A percentile compares a stretch with the other conserved stretches of the same genome.
phyloP scores from a whole-genome alignment of 768 basidiomycete genomes.

The Psilocybe cubensis region DNA sequence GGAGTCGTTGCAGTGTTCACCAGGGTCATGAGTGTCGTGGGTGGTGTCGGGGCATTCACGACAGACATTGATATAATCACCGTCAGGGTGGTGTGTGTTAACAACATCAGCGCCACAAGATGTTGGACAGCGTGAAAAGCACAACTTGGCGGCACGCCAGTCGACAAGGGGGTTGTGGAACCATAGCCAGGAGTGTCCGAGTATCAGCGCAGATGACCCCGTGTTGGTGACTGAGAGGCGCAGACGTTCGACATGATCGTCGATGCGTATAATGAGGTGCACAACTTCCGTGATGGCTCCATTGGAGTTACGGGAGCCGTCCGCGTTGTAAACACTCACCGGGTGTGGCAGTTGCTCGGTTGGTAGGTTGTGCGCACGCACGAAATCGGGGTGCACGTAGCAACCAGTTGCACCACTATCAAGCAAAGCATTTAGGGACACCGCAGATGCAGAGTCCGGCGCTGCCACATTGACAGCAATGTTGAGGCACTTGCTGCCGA shows the following conservation, averaged over 20 bases:
- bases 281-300: conserved; percentile 22
- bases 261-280: conserved; percentile 18
- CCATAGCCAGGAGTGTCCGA: conserved; percentile 25
- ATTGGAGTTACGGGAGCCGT: conserved; percentile 18
- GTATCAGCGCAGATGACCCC: conserved; percentile 18
- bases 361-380: background rate
- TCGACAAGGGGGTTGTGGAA: conserved; percentile 25
- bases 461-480: too few relatives aligned
- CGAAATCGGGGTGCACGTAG: conserved; percentile 6
- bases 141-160: conserved; percentile 10
- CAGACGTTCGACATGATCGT: conserved; percentile 21
- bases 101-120: background rate
- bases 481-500: background rate
- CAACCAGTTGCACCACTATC: conserved; percentile 17
- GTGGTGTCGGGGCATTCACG: too few relatives aligned
- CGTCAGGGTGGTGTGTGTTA: too few relatives aligned
- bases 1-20: too few relatives aligned
- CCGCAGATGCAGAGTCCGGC: too few relatives aligned
- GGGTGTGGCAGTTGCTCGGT: conserved; percentile 12
- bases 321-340: too few relatives aligned
- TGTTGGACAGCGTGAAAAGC: conserved; percentile 14
- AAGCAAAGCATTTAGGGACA: too few relatives aligned
- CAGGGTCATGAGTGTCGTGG: too few relatives aligned
- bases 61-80: too few relatives aligned
- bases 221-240: conserved; percentile 24